phyloP scores from a whole-genome alignment of 768 basidiomycete species.

The Omphalotus guepiniiformis region DNA sequence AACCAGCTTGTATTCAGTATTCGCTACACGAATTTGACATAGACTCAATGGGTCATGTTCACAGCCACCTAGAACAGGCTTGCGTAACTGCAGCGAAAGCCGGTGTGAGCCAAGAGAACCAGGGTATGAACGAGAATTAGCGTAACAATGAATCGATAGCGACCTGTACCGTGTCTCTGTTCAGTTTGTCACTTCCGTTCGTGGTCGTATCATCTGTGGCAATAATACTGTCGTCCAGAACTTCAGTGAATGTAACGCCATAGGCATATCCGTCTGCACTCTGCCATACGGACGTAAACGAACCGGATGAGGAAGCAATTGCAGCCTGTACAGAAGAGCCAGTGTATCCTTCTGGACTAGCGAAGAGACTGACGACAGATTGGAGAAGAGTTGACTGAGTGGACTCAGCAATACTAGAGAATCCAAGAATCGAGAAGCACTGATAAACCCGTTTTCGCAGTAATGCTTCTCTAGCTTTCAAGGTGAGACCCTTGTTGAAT shows the following conservation, averaged over 20 bases:
- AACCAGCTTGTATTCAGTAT: conserved; percentile 40
- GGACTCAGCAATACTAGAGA: conserved; percentile 73
- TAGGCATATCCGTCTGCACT: conserved; percentile 87
- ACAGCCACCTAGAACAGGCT: conserved; percentile 76
- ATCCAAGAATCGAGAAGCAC: conserved; percentile 82
- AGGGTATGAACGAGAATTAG: neutral
- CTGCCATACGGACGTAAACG: conserved; percentile 84
- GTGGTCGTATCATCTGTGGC: conserved; percentile 28
- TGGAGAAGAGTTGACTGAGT: conserved; percentile 81
- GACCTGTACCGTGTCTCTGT: conserved; percentile 77
- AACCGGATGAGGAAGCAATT: conserved; percentile 80
- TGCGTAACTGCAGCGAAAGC: conserved; percentile 50
- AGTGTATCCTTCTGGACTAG: conserved; percentile 79
- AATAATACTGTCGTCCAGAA: conserved; percentile 39
- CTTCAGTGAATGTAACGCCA: conserved; percentile 73
- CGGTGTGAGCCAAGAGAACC: neutral
- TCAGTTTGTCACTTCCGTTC: conserved; percentile 47
- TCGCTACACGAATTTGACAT: conserved; percentile 46
- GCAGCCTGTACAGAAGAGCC: conserved; percentile 89
- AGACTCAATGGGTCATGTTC: conserved; percentile 83
- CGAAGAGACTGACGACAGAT: conserved; percentile 76
- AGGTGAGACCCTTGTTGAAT: conserved; percentile 41
- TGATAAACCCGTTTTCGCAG: conserved; percentile 84
- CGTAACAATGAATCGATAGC: conserved; percentile 72
- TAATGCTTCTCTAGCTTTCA: conserved; percentile 78